phyloP scores from a whole-genome alignment of 2,329 filamentous ascomycete species.

The Ophiocordyceps camponoti-floridani region DNA sequence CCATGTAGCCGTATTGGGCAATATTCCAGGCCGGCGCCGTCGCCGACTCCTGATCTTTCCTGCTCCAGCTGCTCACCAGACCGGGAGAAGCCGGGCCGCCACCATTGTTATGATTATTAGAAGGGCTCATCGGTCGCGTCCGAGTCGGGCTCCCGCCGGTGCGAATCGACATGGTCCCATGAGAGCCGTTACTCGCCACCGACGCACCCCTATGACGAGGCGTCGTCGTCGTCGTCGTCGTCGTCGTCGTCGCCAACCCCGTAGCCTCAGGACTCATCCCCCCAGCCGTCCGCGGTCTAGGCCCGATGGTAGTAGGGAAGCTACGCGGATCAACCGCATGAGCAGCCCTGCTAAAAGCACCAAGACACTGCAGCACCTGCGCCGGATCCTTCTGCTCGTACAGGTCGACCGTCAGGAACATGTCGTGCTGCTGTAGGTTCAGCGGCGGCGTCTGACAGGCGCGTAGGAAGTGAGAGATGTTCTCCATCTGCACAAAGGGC shows the following conservation, averaged over 20 bases:
- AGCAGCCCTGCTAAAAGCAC: slow-evolving; percentile 79
- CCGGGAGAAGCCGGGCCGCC: slow-evolving; percentile 25
- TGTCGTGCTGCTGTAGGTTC: slow-evolving; percentile 79
- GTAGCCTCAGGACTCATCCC: slow-evolving; percentile 49
- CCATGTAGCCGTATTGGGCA: slow-evolving; percentile 95
- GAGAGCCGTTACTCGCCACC: slow-evolving; percentile 41
- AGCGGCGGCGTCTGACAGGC: slow-evolving; percentile 75
- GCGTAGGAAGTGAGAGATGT: slow-evolving; percentile 87
- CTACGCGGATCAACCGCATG: slow-evolving; percentile 52
- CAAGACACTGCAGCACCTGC: slow-evolving; percentile 83
- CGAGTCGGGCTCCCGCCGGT: slow-evolving; percentile 45
- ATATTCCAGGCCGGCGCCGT: slow-evolving; percentile 96
- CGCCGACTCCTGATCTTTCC: slow-evolving; percentile 57
- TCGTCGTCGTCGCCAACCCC: slow-evolving; percentile 31
- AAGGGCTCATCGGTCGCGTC: slow-evolving; percentile 24
- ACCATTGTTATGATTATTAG: too few species aligned
- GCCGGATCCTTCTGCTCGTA: slow-evolving; percentile 92
- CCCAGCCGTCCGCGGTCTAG: slow-evolving; percentile 36
- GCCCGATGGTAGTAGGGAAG: slow-evolving; percentile 63
- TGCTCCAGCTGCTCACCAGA: slow-evolving; percentile 77
- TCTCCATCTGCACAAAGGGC: slow-evolving; percentile 99
- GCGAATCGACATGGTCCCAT: slow-evolving; percentile 28
- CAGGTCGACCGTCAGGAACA: slow-evolving; percentile 91
- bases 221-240: too few species aligned
- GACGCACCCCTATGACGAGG: slow-evolving; percentile 30